These are phyloP conservation scores for Brassica rapa DNA, from an alignment of 345 rosid genomes.

Conservation along the genomic window DNA sequence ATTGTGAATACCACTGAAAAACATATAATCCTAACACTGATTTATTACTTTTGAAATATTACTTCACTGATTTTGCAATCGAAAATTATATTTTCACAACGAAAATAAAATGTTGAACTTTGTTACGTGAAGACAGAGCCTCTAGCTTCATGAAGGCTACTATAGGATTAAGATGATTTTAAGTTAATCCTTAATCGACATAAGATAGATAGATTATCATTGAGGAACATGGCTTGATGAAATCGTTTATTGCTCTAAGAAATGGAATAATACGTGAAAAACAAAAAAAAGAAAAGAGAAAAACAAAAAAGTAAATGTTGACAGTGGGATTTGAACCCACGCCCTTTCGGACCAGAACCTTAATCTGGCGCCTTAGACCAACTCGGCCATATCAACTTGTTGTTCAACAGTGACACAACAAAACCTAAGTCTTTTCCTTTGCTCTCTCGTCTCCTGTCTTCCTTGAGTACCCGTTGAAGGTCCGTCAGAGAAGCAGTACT, in stretches of 20 bases:
- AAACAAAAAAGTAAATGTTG: conserved; percentile 39
- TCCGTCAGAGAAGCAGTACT: neutral
- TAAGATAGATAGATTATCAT: no score
- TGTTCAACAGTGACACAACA: neutral
- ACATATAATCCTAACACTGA: no score
- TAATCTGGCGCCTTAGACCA: conserved; percentile 91
- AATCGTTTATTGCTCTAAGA: neutral
- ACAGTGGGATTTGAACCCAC: conserved; percentile 98
- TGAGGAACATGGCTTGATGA: no score
- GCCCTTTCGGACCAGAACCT: conserved; percentile 99
- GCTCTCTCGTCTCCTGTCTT: neutral
- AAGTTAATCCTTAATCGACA: no score
- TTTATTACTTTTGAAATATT: no score
- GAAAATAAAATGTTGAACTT: neutral
- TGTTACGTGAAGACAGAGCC: no score
- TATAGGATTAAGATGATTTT: no score
- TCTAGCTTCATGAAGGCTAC: no score
- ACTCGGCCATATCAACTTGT: conserved; percentile 19
- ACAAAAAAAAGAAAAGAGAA: neutral
- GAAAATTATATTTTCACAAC: neutral
- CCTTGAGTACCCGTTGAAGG: neutral
- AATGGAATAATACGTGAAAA: neutral
- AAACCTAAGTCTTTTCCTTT: no score
- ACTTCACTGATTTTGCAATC: no score
- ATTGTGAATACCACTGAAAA: no score